phyloP scores from a whole-genome alignment of 108 stramenopile species.

The Skeletonema marinoi region DNA sequence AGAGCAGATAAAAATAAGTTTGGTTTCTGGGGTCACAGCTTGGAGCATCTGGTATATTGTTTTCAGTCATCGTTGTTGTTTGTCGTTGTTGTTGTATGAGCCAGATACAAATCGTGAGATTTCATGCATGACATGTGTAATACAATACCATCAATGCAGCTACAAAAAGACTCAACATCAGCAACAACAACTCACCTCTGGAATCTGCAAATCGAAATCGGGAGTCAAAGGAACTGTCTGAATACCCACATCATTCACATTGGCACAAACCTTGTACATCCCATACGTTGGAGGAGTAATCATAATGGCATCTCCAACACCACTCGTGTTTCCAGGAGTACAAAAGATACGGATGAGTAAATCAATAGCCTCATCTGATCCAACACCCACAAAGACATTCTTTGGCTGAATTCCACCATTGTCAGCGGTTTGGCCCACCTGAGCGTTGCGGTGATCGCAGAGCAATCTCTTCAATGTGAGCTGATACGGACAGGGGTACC shows the following conservation, averaged over 20 bases:
- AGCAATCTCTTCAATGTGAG: constrained; percentile 72
- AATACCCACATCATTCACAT: constrained; percentile 90
- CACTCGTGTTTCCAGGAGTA: constrained; percentile 59
- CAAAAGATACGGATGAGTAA: constrained; percentile 95
- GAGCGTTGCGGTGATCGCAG: constrained; percentile 59
- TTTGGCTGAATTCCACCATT: constrained; percentile 61
- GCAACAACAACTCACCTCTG: constrained; percentile 53
- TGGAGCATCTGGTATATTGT: constrained; percentile 53
- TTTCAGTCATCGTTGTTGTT: not conserved
- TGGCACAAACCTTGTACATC: constrained; percentile 98
- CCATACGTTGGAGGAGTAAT: constrained; percentile 96
- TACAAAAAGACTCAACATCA: not conserved
- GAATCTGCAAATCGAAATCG: constrained; percentile 75
- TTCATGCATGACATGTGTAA: constrained; percentile 3
- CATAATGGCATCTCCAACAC: constrained; percentile 69
- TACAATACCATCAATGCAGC: constrained; percentile 3
- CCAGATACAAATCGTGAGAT: not conserved
- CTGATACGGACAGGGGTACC: constrained; percentile 79
- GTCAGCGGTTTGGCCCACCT: constrained; percentile 13
- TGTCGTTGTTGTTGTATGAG: not conserved
- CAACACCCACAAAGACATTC: constrained; percentile 95
- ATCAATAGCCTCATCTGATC: constrained; percentile 97
- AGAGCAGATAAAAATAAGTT: constrained; percentile 92
- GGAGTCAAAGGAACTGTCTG: constrained; percentile 75
- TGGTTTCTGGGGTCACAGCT: constrained; percentile 75